Evolutionary conservation across 2,329 filamentous ascomycete species (phyloP).

Genomic region (Fusarium sp.): DNA sequence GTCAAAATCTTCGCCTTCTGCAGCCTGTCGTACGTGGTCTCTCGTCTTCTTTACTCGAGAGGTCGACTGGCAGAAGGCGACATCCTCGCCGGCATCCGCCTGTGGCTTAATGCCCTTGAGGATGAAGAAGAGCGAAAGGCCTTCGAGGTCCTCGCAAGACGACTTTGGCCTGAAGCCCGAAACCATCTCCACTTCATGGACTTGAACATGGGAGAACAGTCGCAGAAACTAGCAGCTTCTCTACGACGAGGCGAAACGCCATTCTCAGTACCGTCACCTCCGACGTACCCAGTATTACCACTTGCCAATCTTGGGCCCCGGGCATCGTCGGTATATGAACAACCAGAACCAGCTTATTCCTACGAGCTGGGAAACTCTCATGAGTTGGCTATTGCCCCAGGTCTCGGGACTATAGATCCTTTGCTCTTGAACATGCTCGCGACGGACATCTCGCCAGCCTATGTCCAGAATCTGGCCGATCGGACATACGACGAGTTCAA

Average conservation of each 20-base stretch:
- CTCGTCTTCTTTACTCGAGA: background rate
- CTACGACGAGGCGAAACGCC: background rate
- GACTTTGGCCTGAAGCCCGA: conserved; percentile 35
- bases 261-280: fast-evolving
- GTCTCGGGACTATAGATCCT: fast-evolving
- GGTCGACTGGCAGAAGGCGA: background rate
- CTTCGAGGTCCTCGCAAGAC: conserved; percentile 2
- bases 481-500: background rate
- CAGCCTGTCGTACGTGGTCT: conserved; percentile 37
- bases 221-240: fast-evolving
- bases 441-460: fast-evolving
- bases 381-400: fast-evolving
- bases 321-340: fast-evolving
- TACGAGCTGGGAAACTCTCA: no score
- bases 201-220: background rate
- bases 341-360: fast-evolving
- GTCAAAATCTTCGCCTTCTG: conserved; percentile 33
- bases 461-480: background rate
- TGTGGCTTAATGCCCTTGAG: conserved; percentile 29
- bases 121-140: conserved; percentile 11
- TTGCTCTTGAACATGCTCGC: background rate
- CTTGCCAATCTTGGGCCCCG: background rate
- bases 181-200: conserved; percentile 12
- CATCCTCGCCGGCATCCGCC: conserved; percentile 21
- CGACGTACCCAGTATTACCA: background rate